A percentile compares a stretch with the other conserved stretches of the same genome.
These are phyloP conservation scores for Ampelomyces quisqualis DNA, from an alignment of 2,329 filamentous ascomycete species.

Conservation along the genomic window DNA sequence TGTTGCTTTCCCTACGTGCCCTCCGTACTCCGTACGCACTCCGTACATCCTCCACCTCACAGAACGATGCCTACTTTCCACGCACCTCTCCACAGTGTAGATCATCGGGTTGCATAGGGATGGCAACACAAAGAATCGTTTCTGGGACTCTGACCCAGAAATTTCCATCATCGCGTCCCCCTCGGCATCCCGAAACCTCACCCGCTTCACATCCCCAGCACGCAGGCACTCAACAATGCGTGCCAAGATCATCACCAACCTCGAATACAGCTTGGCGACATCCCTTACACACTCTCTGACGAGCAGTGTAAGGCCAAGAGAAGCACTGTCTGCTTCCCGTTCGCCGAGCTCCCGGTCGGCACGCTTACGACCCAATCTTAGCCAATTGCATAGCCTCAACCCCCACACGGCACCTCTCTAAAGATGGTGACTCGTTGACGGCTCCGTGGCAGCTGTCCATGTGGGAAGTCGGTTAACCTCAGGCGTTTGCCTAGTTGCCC, in stretches of 20 bases:
- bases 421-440: slow-evolving; percentile 4
- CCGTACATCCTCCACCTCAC: no score
- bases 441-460: slow-evolving; percentile 8
- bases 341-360: slow-evolving; percentile 11
- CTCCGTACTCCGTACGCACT: no score
- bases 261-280: slow-evolving; percentile 16
- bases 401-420: slow-evolving; percentile 6
- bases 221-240: slow-evolving; percentile 6
- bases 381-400: slow-evolving; percentile 3
- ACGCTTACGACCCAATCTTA: slow-evolving; percentile 1
- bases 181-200: slow-evolving; percentile 18
- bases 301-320: slow-evolving; percentile 22
- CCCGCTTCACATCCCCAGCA: slow-evolving; percentile 19
- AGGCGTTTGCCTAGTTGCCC: no score
- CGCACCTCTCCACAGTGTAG: no score
- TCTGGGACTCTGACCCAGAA: background rate
- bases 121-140: no score
- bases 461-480: slow-evolving; percentile 21
- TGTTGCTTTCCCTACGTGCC: no score
- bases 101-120: no score
- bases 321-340: slow-evolving; percentile 6
- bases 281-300: slow-evolving; percentile 23
- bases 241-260: slow-evolving; percentile 6
- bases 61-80: no score
- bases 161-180: slow-evolving; percentile 2